phyloP scores from a whole-genome alignment of 2,329 filamentous ascomycete species.

The Didymella glomerata region DNA sequence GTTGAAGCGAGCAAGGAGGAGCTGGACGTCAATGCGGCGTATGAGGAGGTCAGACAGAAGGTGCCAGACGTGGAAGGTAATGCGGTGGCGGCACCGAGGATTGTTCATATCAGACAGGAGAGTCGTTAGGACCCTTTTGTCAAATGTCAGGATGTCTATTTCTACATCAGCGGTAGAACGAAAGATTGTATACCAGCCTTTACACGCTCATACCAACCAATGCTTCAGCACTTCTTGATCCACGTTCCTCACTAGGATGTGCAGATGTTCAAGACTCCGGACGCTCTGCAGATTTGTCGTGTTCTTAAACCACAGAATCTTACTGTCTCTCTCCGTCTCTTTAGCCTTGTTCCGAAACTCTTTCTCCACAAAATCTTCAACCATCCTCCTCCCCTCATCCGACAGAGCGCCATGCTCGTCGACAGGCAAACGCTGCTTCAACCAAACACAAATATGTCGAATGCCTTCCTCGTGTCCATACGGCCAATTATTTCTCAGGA shows the following conservation, averaged over 20 bases:
- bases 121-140: neutral
- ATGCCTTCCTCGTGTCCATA: slow-evolving; percentile 66
- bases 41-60: slow-evolving; percentile 15
- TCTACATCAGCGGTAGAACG: neutral
- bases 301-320: slow-evolving; percentile 72
- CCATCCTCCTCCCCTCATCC: slow-evolving; percentile 35
- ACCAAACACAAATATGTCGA: slow-evolving; percentile 66
- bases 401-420: slow-evolving; percentile 46
- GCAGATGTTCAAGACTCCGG: slow-evolving; percentile 72
- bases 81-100: slow-evolving; percentile 3
- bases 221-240: slow-evolving; percentile 59
- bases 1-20: slow-evolving; percentile 24
- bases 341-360: slow-evolving; percentile 57
- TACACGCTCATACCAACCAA: slow-evolving; percentile 8
- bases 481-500: slow-evolving; percentile 70
- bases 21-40: slow-evolving; percentile 26
- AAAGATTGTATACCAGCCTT: neutral
- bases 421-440: slow-evolving; percentile 48
- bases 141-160: neutral
- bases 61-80: slow-evolving; percentile 23
- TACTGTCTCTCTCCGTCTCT: slow-evolving; percentile 52
- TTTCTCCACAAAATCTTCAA: slow-evolving; percentile 45
- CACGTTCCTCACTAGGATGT: slow-evolving; percentile 78
- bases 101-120: slow-evolving; percentile 13
- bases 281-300: slow-evolving; percentile 69